Base-by-base conservation (phyloP, 2,329 filamentous ascomycete species). In the Penicillium sp. region DNA sequence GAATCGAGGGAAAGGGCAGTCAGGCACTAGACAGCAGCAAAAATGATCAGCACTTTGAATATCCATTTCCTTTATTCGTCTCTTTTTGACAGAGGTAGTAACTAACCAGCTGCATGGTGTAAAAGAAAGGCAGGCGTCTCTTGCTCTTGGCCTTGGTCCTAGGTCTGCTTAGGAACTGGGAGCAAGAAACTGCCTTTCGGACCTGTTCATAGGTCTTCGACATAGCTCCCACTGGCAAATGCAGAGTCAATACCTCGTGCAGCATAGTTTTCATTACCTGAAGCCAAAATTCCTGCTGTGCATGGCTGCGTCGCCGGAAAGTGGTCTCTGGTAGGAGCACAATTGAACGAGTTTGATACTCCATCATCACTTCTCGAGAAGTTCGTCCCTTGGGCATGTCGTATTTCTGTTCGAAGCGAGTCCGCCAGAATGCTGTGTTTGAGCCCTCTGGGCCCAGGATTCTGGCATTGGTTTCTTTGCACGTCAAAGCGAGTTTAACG, bases 261-360 rank as follows among this genome's bases (percentile, higher is more conserved):
- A 74, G 37, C 58, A 74, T 62, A 9, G 65, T 67, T 18, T 64
- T 52, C 12, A 73, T 37, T 4, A 71, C 63, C 11, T 69, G 60
- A 14, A 77, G 58, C 68, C 68, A 73, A 2, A 73, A 37, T 6
- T 59, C 55, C 37, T 72, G 59, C 12, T 58, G 59, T 18, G 62
- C 58, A 11, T 63, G n/a, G 22, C 4, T 23, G 12, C 22, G 4
- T 15, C 44, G 53, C 18, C 51, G 57, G 49, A 74, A 72, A n/a
- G 56, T 62, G 7, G 73, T 64, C 4, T 56, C 53, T 31, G 66
- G 61, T 0, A 55, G 40, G 14, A 78, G 61, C 7, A 74, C 69
- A 29, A 74, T 63, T 6, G 67, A 57, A n/a, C 75, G 70, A 26
- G 65, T 63, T 47, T 72, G 60, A 53, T 77, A 76, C 35, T 75